These are phyloP conservation scores for Pichia sp. DNA, from an alignment of 1,139 yeast species.

Conservation along the genomic window DNA sequence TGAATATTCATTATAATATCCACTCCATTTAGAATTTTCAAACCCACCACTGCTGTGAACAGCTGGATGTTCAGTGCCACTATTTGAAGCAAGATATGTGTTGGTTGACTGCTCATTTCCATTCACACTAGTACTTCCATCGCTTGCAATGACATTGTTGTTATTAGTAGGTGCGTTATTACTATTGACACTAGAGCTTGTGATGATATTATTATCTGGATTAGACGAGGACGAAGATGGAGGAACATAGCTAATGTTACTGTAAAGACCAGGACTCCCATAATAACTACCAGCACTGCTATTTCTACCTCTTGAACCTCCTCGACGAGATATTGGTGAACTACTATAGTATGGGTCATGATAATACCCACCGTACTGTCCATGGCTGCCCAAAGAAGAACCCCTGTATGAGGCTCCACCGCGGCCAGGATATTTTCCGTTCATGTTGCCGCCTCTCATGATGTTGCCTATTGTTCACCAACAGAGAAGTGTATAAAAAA, in stretches of 20 bases:
- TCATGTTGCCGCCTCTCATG: conserved; percentile 47
- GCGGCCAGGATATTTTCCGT: conserved; percentile 40
- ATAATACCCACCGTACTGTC: conserved; percentile 6
- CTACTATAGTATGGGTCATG: conserved; percentile 10
- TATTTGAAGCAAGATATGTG: neutral
- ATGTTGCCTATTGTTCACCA: neutral
- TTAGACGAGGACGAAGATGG: neutral
- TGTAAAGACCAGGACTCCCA: neutral
- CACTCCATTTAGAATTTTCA: neutral
- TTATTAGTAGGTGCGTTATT: neutral
- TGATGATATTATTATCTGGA: neutral
- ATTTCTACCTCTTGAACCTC: conserved; percentile 4
- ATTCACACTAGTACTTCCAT: neutral
- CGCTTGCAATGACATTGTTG: neutral
- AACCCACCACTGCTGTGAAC: neutral
- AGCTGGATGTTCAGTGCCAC: neutral
- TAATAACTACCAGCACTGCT: conserved; percentile 4
- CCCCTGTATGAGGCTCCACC: conserved; percentile 71
- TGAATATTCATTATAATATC: neutral
- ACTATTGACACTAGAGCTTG: neutral
- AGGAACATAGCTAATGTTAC: conserved; percentile 1
- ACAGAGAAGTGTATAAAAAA: neutral
- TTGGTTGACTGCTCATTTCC: neutral
- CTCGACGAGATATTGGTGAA: conserved; percentile 9
- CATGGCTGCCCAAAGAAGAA: conserved; percentile 30